Percentiles rank a stretch among this genome's conserved stretches.
Evolutionary conservation across 2,329 filamentous ascomycete genomes (phyloP).

Genomic region (Hysterium pulicare): DNA sequence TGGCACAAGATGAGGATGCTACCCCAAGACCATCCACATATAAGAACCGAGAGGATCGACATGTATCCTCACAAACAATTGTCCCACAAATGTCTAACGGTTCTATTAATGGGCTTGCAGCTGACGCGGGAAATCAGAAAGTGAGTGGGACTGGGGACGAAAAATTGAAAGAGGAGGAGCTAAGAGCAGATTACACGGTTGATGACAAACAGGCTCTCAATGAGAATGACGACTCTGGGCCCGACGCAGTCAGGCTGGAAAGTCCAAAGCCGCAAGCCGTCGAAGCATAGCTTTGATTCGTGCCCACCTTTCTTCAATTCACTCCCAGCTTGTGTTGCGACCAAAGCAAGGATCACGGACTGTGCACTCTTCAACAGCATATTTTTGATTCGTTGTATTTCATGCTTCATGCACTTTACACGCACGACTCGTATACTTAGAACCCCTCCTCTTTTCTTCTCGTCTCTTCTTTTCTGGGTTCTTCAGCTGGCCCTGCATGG

Average conservation of each 20-base stretch:
- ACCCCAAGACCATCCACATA: conserved; percentile 19
- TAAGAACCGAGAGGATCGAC: conserved; percentile 32
- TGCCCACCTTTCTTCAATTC: neutral
- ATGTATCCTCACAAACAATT: conserved; percentile 35
- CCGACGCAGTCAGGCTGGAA: conserved; percentile 10
- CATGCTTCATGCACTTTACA: neutral
- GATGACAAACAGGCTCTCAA: conserved; percentile 8
- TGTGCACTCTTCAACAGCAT: no score
- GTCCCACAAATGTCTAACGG: conserved; percentile 27
- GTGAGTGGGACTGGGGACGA: no score
- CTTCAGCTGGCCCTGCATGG: neutral
- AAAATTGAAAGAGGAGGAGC: conserved; percentile 1
- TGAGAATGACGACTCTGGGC: conserved; percentile 14
- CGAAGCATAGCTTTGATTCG: conserved; percentile 12
- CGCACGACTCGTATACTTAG: neutral
- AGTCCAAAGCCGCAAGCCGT: conserved; percentile 12
- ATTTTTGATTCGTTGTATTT: neutral
- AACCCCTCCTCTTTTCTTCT: neutral
- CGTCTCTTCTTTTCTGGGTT: neutral
- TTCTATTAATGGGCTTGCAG: conserved; percentile 19
- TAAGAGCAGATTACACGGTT: conserved; percentile 1
- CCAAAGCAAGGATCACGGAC: no score
- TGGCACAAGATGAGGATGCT: conserved; percentile 18
- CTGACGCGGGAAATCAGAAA: no score
- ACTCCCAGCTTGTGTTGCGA: neutral